Evolutionary conservation across 2,329 filamentous ascomycete species (phyloP), one percentile per base, ranked within the genome.

Genomic region (Colletotrichum lindemuthianum): DNA sequence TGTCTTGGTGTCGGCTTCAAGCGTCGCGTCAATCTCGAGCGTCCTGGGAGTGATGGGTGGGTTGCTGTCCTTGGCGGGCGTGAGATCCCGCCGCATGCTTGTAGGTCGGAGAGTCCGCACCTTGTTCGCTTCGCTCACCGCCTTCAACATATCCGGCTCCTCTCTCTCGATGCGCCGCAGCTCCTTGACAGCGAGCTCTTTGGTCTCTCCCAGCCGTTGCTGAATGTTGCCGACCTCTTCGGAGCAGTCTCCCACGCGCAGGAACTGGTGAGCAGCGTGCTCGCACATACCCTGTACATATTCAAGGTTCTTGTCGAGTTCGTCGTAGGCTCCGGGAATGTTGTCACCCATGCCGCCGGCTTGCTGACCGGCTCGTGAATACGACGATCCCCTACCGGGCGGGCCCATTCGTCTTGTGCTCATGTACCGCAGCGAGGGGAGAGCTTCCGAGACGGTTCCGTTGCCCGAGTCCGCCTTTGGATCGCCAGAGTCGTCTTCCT

Each of bases 201-300:
- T 81, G 1, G 93, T 88, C 59, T 89, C 84, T 8, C 78, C 78
- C 47, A 96, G 85, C 13, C 88, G 86, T 61, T 83, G 81, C 72
- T 88, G 86, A 57, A 94, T 90, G 50, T 88, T 89, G 33, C 83
- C 81, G 43, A 97, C 84, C 75, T 97, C 92, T 15, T 87, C 85
- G n/a, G 82, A 85, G 76, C 94, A 97, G 72, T 96, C 90, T 10
- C 93, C 94, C 57, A 93, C 91, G 32, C 94, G 88, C n/a, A 97
- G 82, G 66, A 96, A 93, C 72, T 96, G 92, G 73, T 97, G 93
- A 0, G 94, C 94, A 3, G 91, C 94, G 58, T 89, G 89, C 78
- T 97, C 94, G 74, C 92, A 96, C 70, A 93, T 86, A 60, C 85
- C 85, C 75, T 97, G 93, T 6, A 92, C 91, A 68, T 87, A 86